Evolutionary conservation across 2,329 filamentous ascomycete genomes (phyloP).

Genomic region (Volutella citrinella): DNA sequence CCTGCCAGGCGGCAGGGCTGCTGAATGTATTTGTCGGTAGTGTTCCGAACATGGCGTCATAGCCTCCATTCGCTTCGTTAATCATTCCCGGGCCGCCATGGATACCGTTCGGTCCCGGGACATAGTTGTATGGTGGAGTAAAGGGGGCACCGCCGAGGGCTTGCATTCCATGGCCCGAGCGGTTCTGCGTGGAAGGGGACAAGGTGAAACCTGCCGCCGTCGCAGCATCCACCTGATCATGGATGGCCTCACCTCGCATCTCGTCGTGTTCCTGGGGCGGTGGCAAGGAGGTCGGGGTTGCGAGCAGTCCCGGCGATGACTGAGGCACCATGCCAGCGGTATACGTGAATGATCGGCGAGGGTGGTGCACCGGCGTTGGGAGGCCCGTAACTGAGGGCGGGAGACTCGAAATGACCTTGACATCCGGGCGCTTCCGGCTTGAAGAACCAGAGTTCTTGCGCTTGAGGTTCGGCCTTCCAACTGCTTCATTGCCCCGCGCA

Average conservation of each 20-base stretch:
- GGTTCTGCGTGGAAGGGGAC: constrained; percentile 18
- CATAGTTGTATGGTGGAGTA: constrained; percentile 42
- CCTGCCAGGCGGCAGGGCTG: constrained; percentile 51
- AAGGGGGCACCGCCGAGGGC: constrained; percentile 33
- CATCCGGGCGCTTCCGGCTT: constrained; percentile 37
- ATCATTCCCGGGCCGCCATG: constrained; percentile 26
- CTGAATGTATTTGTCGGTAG: constrained; percentile 51
- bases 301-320: constrained; percentile 37
- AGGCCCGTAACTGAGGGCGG: constrained; percentile 23
- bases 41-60: constrained; percentile 60
- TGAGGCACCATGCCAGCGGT: constrained; percentile 32
- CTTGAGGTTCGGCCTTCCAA: constrained; percentile 42
- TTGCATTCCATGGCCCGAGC: constrained; percentile 26
- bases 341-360: constrained; percentile 38
- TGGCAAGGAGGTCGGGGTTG: constrained; percentile 35
- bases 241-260: constrained; percentile 26
- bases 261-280: constrained; percentile 32
- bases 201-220: constrained; percentile 35
- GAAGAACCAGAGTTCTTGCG: constrained; percentile 44
- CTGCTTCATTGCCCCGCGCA: constrained; percentile 31
- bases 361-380: constrained; percentile 27
- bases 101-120: constrained; percentile 26
- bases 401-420: constrained; percentile 31
- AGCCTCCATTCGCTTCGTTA: constrained; percentile 35
- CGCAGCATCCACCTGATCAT: constrained; percentile 33